A percentile compares a stretch with the other conserved stretches of the same genome.
phyloP scores from a whole-genome alignment of 768 basidiomycete genomes.

The Pleurotus salmoneostramineus region DNA sequence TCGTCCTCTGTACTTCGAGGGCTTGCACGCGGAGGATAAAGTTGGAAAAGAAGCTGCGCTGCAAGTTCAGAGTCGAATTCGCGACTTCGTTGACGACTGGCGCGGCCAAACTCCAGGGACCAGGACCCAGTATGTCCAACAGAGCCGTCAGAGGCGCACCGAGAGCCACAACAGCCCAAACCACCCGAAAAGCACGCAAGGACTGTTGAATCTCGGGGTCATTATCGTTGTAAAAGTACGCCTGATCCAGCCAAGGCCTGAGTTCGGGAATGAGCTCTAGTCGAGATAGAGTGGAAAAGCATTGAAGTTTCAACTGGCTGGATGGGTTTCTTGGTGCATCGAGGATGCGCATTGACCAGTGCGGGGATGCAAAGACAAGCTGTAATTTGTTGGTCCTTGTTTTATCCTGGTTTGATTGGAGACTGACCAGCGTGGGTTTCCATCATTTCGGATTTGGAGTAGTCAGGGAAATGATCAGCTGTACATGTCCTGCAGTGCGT shows the following conservation, averaged over 20 bases:
- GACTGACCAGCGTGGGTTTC: too few species aligned
- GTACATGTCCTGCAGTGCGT: too few species aligned
- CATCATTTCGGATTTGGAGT: too few species aligned
- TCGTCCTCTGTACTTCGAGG: slow-evolving; percentile 26
- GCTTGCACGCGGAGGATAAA: slow-evolving; percentile 32
- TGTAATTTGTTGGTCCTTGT: not conserved
- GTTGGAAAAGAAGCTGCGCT: slow-evolving; percentile 24
- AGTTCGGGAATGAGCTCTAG: slow-evolving; percentile 33
- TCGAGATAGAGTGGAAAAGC: slow-evolving; percentile 30
- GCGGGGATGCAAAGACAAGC: too few species aligned
- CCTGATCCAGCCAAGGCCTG: slow-evolving; percentile 29
- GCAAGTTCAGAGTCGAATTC: slow-evolving; percentile 21
- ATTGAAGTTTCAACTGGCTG: slow-evolving; percentile 30
- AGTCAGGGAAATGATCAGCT: too few species aligned
- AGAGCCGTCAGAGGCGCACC: slow-evolving; percentile 32
- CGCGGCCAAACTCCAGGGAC: slow-evolving; percentile 23
- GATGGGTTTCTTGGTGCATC: slow-evolving; percentile 32
- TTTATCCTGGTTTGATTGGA: not conserved
- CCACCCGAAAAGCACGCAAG: slow-evolving; percentile 7
- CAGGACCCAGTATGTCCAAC: slow-evolving; percentile 32
- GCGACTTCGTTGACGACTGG: slow-evolving; percentile 25
- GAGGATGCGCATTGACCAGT: slow-evolving; percentile 3
- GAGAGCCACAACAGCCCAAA: slow-evolving; percentile 34
- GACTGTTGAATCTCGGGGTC: slow-evolving; percentile 22
- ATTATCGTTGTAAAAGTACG: slow-evolving; percentile 19